Evolutionary conservation across 2,329 filamentous ascomycete species (phyloP).

Genomic region (Cladophialophora psammophila): DNA sequence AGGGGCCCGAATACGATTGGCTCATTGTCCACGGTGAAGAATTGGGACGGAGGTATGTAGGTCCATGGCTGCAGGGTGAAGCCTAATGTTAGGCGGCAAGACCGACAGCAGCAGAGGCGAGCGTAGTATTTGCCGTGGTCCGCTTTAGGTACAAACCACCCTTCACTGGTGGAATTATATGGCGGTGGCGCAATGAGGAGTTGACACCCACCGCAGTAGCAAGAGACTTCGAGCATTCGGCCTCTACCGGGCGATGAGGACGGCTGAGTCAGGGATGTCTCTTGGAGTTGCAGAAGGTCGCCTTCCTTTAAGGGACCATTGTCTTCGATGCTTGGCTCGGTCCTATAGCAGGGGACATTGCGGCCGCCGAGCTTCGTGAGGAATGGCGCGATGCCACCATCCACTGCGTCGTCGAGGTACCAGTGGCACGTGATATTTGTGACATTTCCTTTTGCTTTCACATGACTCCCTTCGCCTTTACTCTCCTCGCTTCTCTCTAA

Average conservation of each 20-base stretch:
- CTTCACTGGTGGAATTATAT: slow-evolving; percentile 52
- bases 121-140: slow-evolving; percentile 65
- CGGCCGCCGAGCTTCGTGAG: slow-evolving; percentile 23
- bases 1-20: slow-evolving; percentile 49
- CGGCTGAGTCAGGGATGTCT: slow-evolving; percentile 3
- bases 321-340: slow-evolving; percentile 10
- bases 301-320: slow-evolving; percentile 10
- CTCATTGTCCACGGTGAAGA: slow-evolving; percentile 53
- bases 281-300: slow-evolving; percentile 18
- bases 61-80: slow-evolving; percentile 72
- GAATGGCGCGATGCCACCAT: slow-evolving; percentile 35
- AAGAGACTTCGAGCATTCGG: slow-evolving; percentile 26
- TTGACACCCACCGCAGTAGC: slow-evolving; percentile 56
- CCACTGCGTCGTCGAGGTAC: slow-evolving; percentile 31
- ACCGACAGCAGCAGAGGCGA: slow-evolving; percentile 67
- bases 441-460: slow-evolving; percentile 12
- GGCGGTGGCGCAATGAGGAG: slow-evolving; percentile 65
- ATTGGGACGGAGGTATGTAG: slow-evolving; percentile 68
- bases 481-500: slow-evolving; percentile 28
- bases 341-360: slow-evolving; percentile 26
- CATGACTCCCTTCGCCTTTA: slow-evolving; percentile 6
- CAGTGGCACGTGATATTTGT: slow-evolving; percentile 27
- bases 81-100: slow-evolving; percentile 67
- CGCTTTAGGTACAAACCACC: slow-evolving; percentile 56
- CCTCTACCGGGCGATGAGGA: slow-evolving; percentile 7